phyloP scores from a whole-genome alignment of 164 flowering plant genomes.

The Stephania yunnanensis region DNA sequence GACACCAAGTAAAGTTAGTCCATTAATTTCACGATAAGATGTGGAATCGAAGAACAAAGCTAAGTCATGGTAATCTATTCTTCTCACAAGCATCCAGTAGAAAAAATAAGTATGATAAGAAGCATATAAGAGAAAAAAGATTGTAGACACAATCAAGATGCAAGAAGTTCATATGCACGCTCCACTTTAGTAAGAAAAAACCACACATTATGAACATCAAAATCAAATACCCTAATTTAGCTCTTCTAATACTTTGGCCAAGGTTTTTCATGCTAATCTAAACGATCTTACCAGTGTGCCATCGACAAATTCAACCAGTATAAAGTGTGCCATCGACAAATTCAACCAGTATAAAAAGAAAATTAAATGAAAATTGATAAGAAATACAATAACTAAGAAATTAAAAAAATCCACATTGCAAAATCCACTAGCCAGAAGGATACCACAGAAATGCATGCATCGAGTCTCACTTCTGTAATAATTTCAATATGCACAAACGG shows the following conservation, averaged over 20 bases:
- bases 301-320: background rate
- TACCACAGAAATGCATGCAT: background rate
- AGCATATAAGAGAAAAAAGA: too few relatives aligned
- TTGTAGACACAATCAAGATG: too few relatives aligned
- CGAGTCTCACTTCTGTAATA: background rate
- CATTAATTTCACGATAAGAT: background rate
- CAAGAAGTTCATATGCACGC: too few relatives aligned
- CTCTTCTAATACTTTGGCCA: background rate
- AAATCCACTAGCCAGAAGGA: background rate
- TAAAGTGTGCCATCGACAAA: background rate
- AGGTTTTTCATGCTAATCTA: background rate
- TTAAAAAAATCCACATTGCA: background rate
- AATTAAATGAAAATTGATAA: background rate
- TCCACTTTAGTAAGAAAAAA: background rate
- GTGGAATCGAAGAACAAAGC: too few relatives aligned
- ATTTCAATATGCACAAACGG: background rate
- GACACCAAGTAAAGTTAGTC: background rate
- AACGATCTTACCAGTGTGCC: background rate
- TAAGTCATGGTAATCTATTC: too few relatives aligned
- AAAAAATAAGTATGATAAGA: too few relatives aligned
- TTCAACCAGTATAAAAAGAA: background rate
- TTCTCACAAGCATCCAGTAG: too few relatives aligned
- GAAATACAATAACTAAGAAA: background rate
- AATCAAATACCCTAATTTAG: background rate
- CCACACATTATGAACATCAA: background rate